Conservation (phyloP, 495 filamentous ascomycete genomes). For the Parmelia sp. region DNA sequence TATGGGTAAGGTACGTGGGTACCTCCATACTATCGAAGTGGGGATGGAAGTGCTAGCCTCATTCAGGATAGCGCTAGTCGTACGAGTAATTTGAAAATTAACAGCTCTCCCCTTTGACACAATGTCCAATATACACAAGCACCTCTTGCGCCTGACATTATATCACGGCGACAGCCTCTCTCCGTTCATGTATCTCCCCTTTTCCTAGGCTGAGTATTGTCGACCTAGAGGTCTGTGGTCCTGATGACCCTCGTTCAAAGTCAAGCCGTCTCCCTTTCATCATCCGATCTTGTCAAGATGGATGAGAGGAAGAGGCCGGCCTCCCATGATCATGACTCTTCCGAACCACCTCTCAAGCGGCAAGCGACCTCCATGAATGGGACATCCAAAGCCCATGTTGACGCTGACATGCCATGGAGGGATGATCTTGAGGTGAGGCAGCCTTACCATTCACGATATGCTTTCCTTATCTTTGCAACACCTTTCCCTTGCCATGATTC, state of each 20-base stretch:
- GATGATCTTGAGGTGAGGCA: conserved; percentile 81
- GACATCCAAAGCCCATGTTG: conserved; percentile 61
- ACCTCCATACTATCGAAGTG: not conserved
- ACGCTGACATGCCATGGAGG: conserved; percentile 73
- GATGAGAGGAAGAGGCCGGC: conserved; percentile 94
- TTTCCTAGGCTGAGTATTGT: not conserved
- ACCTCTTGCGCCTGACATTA: not conserved
- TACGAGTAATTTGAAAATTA: not conserved
- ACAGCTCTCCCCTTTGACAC: conserved; percentile 9
- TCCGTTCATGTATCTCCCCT: not conserved
- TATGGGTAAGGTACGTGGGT: too few relatives aligned
- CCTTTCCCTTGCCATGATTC: conserved; percentile 16
- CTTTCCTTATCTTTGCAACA: not conserved
- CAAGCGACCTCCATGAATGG: conserved; percentile 72
- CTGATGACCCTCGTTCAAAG: conserved; percentile 78
- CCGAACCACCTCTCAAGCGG: conserved; percentile 77
- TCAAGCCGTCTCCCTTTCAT: conserved; percentile 60
- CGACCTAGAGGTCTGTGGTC: conserved; percentile 32
- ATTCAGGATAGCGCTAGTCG: not conserved
- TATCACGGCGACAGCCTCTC: not conserved
- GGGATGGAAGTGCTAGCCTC: not conserved
- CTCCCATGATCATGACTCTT: conserved; percentile 63
- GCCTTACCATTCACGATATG: conserved; percentile 10
- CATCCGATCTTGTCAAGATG: conserved; percentile 78
- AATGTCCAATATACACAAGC: not conserved